A percentile compares a stretch with the other conserved stretches of the same genome.
phyloP scores from a whole-genome alignment of 148 eudicot genomes.

The Chenopodium berlandieri region DNA sequence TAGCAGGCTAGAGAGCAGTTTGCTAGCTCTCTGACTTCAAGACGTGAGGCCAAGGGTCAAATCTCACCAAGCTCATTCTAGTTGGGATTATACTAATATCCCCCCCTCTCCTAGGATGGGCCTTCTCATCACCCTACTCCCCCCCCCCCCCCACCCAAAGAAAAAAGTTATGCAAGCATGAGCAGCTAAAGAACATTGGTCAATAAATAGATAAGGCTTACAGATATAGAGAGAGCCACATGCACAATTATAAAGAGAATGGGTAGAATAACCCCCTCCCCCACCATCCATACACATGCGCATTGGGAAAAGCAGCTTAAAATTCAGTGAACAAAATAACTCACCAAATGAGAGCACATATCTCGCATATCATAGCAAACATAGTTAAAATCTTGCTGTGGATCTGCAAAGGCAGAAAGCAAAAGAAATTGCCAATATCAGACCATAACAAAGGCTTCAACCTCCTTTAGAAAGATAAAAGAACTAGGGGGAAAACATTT shows the following conservation, averaged over 20 bases:
- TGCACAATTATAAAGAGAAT: not conserved
- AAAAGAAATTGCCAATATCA: slow-evolving; percentile 2
- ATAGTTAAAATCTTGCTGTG: slow-evolving; percentile 76
- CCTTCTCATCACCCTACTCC: too few species aligned
- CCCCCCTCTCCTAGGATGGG: too few species aligned
- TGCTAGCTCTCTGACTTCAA: too few species aligned
- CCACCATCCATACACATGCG: too few species aligned
- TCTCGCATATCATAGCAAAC: slow-evolving; percentile 78
- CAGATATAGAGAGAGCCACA: not conserved
- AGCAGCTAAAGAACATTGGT: not conserved
- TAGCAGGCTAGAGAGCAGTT: too few species aligned
- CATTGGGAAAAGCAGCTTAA: not conserved
- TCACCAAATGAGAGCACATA: slow-evolving; percentile 86
- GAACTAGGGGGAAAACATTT: not conserved
- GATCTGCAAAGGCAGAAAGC: slow-evolving; percentile 54
- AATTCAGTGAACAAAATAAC: slow-evolving; percentile 22
- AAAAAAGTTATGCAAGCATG: not conserved
- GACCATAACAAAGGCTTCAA: not conserved
- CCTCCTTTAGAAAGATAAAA: not conserved
- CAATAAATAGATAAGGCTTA: not conserved
- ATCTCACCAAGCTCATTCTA: too few species aligned
- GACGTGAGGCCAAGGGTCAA: too few species aligned
- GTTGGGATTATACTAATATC: too few species aligned
- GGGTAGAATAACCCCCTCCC: too few species aligned
- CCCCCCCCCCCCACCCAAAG: too few species aligned